Conservation (phyloP, 75 land plant genomes). For the Selaginella moellendorffii region DNA sequence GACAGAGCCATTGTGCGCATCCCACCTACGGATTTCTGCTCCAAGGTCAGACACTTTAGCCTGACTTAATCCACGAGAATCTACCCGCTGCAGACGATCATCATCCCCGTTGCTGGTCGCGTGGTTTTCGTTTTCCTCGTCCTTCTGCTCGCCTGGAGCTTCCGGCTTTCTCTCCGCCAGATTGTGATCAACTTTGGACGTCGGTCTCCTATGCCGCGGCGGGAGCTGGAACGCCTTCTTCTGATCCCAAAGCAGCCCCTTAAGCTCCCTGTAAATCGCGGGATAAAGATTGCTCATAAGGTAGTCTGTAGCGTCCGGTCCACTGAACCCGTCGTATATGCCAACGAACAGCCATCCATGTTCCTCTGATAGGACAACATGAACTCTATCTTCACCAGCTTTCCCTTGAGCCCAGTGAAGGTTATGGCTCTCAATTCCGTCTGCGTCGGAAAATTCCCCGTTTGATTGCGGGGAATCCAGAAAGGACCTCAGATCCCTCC, state of each 20-base stretch:
- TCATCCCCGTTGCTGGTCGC: not conserved
- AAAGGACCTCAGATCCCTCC: not conserved
- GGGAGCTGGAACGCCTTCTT: constrained; percentile 14
- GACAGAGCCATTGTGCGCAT: not conserved
- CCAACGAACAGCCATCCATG: constrained; percentile 91
- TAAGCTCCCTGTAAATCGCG: constrained; percentile 53
- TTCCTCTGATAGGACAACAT: constrained; percentile 77
- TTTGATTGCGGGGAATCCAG: not conserved
- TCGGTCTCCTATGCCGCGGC: not conserved
- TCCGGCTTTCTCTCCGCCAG: too few relatives aligned
- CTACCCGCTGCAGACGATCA: not conserved
- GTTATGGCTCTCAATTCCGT: constrained; percentile 31
- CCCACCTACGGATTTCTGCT: not conserved
- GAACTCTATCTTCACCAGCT: constrained; percentile 87
- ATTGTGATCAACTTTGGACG: too few relatives aligned
- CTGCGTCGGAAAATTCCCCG: constrained; percentile 16
- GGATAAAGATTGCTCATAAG: constrained; percentile 63
- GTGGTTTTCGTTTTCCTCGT: too few relatives aligned
- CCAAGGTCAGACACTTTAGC: not conserved
- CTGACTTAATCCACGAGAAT: not conserved
- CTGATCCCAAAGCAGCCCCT: constrained; percentile 56
- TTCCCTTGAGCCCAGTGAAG: constrained; percentile 96
- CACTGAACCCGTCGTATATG: constrained; percentile 93
- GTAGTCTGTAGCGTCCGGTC: constrained; percentile 88
- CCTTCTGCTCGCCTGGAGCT: too few relatives aligned